Percentiles rank a stretch among this genome's conserved stretches.
phyloP scores from a whole-genome alignment of 495 filamentous ascomycete species.

The Xylaria grammica region DNA sequence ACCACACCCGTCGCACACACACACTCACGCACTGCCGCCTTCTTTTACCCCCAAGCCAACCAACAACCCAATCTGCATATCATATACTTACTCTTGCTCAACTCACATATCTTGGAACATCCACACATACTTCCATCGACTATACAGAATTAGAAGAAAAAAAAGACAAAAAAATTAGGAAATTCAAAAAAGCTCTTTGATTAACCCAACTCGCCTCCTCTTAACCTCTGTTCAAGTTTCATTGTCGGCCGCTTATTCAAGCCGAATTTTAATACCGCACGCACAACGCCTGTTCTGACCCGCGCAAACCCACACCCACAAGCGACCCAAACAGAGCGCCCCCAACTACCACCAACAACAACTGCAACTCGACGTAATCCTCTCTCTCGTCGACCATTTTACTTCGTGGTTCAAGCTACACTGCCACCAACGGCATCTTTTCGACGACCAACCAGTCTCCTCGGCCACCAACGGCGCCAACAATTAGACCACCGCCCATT shows the following conservation, averaged over 20 bases:
- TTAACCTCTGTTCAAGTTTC: slow-evolving; percentile 14
- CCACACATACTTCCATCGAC: slow-evolving; percentile 10
- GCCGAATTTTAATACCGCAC: slow-evolving; percentile 37
- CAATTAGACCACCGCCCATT: slow-evolving; percentile 16
- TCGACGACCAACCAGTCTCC: neutral
- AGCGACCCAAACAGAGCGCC: slow-evolving; percentile 30
- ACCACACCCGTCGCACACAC: slow-evolving; percentile 41
- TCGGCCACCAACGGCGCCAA: slow-evolving; percentile 11
- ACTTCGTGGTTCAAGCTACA: slow-evolving; percentile 7
- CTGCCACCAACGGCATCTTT: slow-evolving; percentile 10
- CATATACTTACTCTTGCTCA: slow-evolving; percentile 26
- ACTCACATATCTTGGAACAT: slow-evolving; percentile 5
- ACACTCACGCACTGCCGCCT: slow-evolving; percentile 38
- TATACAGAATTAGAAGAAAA: slow-evolving; percentile 20
- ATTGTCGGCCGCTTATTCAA: slow-evolving; percentile 29
- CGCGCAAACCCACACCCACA: slow-evolving; percentile 30
- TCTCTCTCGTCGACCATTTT: neutral
- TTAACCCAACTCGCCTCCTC: slow-evolving; percentile 12
- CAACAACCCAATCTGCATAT: slow-evolving; percentile 27
- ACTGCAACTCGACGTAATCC: slow-evolving; percentile 24
- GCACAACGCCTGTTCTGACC: slow-evolving; percentile 25
- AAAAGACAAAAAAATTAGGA: slow-evolving; percentile 3
- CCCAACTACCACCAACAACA: slow-evolving; percentile 35
- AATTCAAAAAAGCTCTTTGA: slow-evolving; percentile 20
- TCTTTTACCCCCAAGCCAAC: slow-evolving; percentile 37